Conservation (phyloP, 179 eudicot species). For the Silene coronaria region DNA sequence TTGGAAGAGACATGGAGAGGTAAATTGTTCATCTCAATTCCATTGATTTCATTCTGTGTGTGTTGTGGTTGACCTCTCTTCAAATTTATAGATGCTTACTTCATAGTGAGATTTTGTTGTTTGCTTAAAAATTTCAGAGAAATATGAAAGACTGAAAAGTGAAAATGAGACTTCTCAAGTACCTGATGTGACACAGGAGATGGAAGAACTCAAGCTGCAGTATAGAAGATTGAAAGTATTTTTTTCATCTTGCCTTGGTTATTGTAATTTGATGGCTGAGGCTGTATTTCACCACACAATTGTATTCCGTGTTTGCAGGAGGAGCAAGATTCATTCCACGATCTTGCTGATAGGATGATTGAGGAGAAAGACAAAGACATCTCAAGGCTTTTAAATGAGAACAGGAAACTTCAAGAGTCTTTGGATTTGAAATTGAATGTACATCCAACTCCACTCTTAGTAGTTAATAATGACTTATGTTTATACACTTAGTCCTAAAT, state of each 20-base stretch:
- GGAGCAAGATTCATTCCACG: constrained; percentile 82
- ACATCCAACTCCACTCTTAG: constrained; percentile 17
- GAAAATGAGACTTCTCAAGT: constrained; percentile 47
- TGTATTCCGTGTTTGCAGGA: constrained; percentile 48
- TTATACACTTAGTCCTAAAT: not conserved
- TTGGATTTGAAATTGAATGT: constrained; percentile 52
- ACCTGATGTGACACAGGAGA: constrained; percentile 51
- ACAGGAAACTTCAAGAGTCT: constrained; percentile 57
- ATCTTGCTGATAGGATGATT: constrained; percentile 92
- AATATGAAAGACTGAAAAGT: constrained; percentile 61
- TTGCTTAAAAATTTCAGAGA: constrained; percentile 43
- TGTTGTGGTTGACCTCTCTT: not conserved
- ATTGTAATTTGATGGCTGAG: constrained; percentile 10
- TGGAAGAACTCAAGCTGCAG: constrained; percentile 51
- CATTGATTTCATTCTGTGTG: not conserved
- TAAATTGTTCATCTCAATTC: constrained; percentile 27
- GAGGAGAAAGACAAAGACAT: constrained; percentile 95
- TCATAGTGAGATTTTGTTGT: not conserved
- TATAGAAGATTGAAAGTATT: constrained; percentile 65
- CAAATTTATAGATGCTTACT: constrained; percentile 1
- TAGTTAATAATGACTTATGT: not conserved
- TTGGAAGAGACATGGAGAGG: constrained; percentile 91
- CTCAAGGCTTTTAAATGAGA: constrained; percentile 67
- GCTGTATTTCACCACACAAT: constrained; percentile 19
- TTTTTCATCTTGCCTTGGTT: constrained; percentile 15